A percentile compares a stretch with the other conserved stretches of the same genome.
These are phyloP conservation scores for Marasmius sp. DNA, from an alignment of 1,284 basidiomycete species.

Conservation along the genomic window DNA sequence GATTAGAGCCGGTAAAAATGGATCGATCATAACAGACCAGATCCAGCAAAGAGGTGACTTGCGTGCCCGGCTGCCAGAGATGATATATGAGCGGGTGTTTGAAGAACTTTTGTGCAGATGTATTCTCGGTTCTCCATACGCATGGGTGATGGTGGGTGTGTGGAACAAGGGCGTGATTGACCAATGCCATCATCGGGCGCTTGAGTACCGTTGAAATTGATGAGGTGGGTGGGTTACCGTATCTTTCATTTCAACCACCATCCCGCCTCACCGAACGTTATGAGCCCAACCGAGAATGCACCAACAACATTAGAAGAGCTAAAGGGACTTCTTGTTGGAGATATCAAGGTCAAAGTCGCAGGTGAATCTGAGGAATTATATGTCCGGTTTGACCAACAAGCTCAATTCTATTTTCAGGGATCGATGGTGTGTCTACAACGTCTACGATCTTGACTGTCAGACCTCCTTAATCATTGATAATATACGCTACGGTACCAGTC, in stretches of 20 bases:
- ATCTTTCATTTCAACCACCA: neutral
- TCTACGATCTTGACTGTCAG: neutral
- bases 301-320: conserved; percentile 64
- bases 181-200: too few relatives aligned
- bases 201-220: too few relatives aligned
- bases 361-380: conserved; percentile 46
- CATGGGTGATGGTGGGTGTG: neutral
- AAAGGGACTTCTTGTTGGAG: conserved; percentile 52
- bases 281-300: conserved; percentile 35
- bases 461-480: neutral
- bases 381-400: neutral
- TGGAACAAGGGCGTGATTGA: too few relatives aligned
- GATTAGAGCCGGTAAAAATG: neutral
- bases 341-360: conserved; percentile 91
- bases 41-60: conserved; percentile 51
- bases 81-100: conserved; percentile 46
- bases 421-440: conserved; percentile 54
- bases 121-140: neutral
- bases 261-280: conserved; percentile 6
- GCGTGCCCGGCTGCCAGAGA: conserved; percentile 44
- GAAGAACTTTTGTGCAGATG: conserved; percentile 23
- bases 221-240: neutral
- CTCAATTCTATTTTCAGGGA: conserved; percentile 38
- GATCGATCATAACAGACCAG: conserved; percentile 35
- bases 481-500: conserved; percentile 42